Conservation (phyloP, 1,284 basidiomycete species). For the Malassezia pachydermatis region DNA sequence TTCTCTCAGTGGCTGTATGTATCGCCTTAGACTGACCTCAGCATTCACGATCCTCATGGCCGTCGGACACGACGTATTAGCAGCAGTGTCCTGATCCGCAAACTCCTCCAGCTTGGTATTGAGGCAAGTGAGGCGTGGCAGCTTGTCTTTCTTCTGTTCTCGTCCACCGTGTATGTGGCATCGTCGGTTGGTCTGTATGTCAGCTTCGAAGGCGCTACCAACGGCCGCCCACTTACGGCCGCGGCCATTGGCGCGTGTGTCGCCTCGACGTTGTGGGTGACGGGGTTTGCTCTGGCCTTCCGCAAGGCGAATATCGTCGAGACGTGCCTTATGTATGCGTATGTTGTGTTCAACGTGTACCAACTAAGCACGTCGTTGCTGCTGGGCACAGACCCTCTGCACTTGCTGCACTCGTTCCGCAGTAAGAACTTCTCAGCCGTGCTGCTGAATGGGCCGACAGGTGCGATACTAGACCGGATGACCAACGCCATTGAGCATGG, state of each 20-base stretch:
- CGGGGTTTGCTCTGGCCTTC: slow-evolving; percentile 44
- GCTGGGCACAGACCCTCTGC: slow-evolving; percentile 39
- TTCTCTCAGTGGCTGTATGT: slow-evolving; percentile 39
- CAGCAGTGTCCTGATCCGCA: slow-evolving; percentile 26
- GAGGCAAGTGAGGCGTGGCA: slow-evolving; percentile 42
- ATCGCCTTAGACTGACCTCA: background rate
- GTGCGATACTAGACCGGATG: slow-evolving; percentile 10
- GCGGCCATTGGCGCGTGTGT: slow-evolving; percentile 41
- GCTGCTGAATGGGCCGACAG: slow-evolving; percentile 19
- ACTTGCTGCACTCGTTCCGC: slow-evolving; percentile 43
- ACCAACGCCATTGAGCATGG: slow-evolving; percentile 30
- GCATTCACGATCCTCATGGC: slow-evolving; percentile 62
- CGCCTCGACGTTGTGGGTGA: slow-evolving; percentile 39
- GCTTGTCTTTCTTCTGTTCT: slow-evolving; percentile 40
- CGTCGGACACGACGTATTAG: slow-evolving; percentile 17
- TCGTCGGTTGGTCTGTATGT: slow-evolving; percentile 37
- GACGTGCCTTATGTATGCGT: slow-evolving; percentile 43
- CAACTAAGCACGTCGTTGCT: slow-evolving; percentile 33
- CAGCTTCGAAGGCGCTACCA: slow-evolving; percentile 38
- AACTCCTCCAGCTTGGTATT: slow-evolving; percentile 32
- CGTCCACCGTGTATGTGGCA: slow-evolving; percentile 42
- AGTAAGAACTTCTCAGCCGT: slow-evolving; percentile 10
- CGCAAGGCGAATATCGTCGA: slow-evolving; percentile 46
- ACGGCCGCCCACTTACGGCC: slow-evolving; percentile 30
- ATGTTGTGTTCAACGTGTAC: slow-evolving; percentile 45